Evolutionary conservation across 495 filamentous ascomycete genomes (phyloP).

Genomic region (Achaetomiella virescens): DNA sequence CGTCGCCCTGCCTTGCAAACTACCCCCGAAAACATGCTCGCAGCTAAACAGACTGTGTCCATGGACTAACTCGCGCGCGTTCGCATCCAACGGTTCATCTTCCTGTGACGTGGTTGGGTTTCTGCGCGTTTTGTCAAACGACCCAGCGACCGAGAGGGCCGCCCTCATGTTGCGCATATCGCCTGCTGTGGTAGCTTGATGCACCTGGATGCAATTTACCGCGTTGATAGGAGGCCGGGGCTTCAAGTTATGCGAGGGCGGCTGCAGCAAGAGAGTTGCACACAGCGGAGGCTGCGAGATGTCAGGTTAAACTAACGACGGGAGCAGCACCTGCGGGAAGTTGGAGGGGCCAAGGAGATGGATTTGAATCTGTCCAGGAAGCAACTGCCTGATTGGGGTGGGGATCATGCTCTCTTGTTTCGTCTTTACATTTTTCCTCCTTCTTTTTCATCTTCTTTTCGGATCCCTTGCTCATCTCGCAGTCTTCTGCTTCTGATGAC

Average conservation of each 20-base stretch:
- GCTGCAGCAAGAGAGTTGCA: not conserved
- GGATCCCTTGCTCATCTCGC: not conserved
- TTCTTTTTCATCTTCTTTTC: not conserved
- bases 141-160: not conserved
- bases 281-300: too few species aligned
- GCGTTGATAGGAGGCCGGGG: not conserved
- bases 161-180: not conserved
- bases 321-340: not conserved
- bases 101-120: not conserved
- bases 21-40: not conserved
- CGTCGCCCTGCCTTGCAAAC: not conserved
- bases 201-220: not conserved
- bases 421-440: not conserved
- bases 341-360: not conserved
- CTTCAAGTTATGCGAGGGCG: not conserved
- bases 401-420: too few species aligned
- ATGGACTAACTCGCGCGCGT: not conserved
- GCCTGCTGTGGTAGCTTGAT: not conserved
- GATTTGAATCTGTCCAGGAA: not conserved
- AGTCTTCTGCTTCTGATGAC: not conserved
- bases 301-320: not conserved
- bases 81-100: not conserved
- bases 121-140: not conserved
- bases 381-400: not conserved
- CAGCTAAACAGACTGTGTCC: not conserved